Evolutionary conservation across 2,329 filamentous ascomycete species (phyloP).

Genomic region (Ophiobolus disseminans): DNA sequence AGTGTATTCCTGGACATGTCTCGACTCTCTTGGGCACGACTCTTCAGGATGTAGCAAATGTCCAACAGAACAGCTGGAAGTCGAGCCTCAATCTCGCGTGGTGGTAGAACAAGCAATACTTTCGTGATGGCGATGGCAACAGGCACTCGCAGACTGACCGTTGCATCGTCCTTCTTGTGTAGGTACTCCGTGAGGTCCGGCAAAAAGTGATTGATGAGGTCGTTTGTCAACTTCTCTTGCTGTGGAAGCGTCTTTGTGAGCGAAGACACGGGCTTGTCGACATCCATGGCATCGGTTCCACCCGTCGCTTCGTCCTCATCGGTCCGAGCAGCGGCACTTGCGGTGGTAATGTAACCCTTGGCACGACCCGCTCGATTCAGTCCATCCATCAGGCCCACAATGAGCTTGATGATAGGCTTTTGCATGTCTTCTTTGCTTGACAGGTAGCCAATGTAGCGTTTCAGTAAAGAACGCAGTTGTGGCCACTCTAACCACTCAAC

Average conservation of each 20-base stretch:
- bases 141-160: slow-evolving; percentile 90
- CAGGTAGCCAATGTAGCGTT: slow-evolving; percentile 83
- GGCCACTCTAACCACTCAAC: slow-evolving; percentile 84
- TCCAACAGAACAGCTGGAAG: slow-evolving; percentile 87
- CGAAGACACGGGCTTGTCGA: slow-evolving; percentile 29
- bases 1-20: slow-evolving; percentile 91
- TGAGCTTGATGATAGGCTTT: slow-evolving; percentile 82
- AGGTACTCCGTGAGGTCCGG: slow-evolving; percentile 83
- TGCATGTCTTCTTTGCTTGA: slow-evolving; percentile 80
- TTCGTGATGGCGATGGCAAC: slow-evolving; percentile 90
- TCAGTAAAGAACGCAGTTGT: slow-evolving; percentile 84
- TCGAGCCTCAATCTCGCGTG: slow-evolving; percentile 73
- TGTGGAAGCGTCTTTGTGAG: slow-evolving; percentile 73
- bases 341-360: slow-evolving; percentile 40
- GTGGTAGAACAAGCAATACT: slow-evolving; percentile 79
- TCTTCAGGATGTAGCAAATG: slow-evolving; percentile 90
- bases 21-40: slow-evolving; percentile 84
- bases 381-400: slow-evolving; percentile 82
- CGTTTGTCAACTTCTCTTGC: slow-evolving; percentile 70
- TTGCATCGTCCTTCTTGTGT: slow-evolving; percentile 92
- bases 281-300: slow-evolving; percentile 30
- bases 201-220: slow-evolving; percentile 77
- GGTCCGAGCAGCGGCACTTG: slow-evolving; percentile 48
- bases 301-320: slow-evolving; percentile 39
- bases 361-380: slow-evolving; percentile 62